Evolutionary conservation across 768 basidiomycete genomes (phyloP).

Genomic region (Lactarius sp.): DNA sequence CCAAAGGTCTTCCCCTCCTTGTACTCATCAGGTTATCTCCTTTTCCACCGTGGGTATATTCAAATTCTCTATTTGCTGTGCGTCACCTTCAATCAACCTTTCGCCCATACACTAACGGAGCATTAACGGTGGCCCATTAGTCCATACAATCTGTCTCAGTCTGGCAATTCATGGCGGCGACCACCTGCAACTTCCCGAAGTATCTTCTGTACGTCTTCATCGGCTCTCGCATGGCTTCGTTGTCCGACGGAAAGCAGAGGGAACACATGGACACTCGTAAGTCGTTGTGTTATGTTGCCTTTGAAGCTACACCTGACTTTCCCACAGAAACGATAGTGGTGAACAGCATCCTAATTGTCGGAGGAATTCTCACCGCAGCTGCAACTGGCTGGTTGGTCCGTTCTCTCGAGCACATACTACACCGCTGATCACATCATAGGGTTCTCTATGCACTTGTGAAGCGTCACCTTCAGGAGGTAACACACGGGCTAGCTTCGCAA

Average conservation of each 20-base stretch:
- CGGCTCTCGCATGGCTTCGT: slow-evolving; percentile 64
- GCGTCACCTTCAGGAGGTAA: slow-evolving; percentile 45
- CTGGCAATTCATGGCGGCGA: slow-evolving; percentile 74
- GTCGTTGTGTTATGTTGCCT: slow-evolving; percentile 26
- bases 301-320: not conserved
- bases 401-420: not conserved
- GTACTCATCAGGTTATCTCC: slow-evolving; percentile 77
- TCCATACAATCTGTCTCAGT: slow-evolving; percentile 70
- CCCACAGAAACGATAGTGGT: slow-evolving; percentile 56
- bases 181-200: slow-evolving; percentile 65
- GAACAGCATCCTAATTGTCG: slow-evolving; percentile 54
- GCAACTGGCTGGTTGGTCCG: slow-evolving; percentile 61
- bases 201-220: slow-evolving; percentile 70
- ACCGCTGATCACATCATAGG: slow-evolving; percentile 38
- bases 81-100: slow-evolving; percentile 30
- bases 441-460: slow-evolving; percentile 61
- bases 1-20: slow-evolving; percentile 76
- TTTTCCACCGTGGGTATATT: slow-evolving; percentile 84
- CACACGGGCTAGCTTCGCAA: slow-evolving; percentile 54
- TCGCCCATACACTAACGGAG: slow-evolving; percentile 2
- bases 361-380: slow-evolving; percentile 53
- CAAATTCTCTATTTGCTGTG: slow-evolving; percentile 75
- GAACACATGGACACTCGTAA: slow-evolving; percentile 72
- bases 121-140: slow-evolving; percentile 31
- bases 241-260: slow-evolving; percentile 74